Evolutionary conservation across 495 filamentous ascomycete genomes (phyloP), one percentile per base, ranked within the genome.

Genomic region (Aspergillus steynii): DNA sequence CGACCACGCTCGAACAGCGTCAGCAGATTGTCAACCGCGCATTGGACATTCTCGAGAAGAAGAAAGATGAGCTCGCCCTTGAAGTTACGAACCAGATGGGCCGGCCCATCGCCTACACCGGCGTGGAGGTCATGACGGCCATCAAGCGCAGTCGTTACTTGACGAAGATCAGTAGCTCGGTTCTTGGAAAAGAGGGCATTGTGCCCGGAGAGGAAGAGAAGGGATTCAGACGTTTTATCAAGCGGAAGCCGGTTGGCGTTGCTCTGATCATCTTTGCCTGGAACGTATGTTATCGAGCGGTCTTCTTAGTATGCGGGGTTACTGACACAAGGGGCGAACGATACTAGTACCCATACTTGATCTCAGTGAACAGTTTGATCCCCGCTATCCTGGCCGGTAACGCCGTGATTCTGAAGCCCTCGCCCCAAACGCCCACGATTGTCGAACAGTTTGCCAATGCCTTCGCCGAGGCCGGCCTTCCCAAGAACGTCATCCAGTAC

Each of bases 31-130:
- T 96, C 63, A 83, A 80, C 62, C 90, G 87, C 64, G 92, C 93
- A 1, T 72, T 97, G 14, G 74, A 84, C 50, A 71, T 92, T 8
- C 79, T 97, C 31, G 75, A 75, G 4, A 79, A 86, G 47, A 87
- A 83, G 65, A 80, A 91, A 66, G 89, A 96, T 88, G 88, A 86
- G 28, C 76, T 97, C n/a, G 91, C 87, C 4, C 81, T 79, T 59
- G 93, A 96, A 70, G 74, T 97, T 45, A 96, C 92, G 0, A 88
- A 93, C 75, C 92, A 97, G 77, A 97, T 97, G 93, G 93, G 93
- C 55, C 83, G 93, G 15, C 93, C 93, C 20, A 95, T 96, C 56
- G 85, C 88, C 12, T 97, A 95, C 68, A 89, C 90, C 0, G 82
- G 82, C 20, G 90, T 85, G 65, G 93, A 97, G 74, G 80, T 97